Evolutionary conservation across 2,329 filamentous ascomycete species (phyloP).

Genomic region (Neofusicoccum laricinum): DNA sequence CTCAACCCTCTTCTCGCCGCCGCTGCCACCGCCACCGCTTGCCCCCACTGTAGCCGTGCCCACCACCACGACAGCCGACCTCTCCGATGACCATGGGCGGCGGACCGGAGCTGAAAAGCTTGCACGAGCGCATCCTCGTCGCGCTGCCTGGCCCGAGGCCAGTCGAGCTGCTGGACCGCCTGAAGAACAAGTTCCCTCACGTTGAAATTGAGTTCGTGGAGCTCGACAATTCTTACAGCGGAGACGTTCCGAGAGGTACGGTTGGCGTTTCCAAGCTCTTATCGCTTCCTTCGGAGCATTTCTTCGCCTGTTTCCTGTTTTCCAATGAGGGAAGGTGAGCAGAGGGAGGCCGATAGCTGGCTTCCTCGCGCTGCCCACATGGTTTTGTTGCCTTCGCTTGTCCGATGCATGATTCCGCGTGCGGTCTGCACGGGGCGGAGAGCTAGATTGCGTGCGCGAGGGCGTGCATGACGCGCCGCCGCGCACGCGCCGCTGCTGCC

Average conservation of each 20-base stretch:
- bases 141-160: constrained; percentile 40
- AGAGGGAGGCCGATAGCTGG: too few relatives aligned
- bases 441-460: neutral
- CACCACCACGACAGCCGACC: neutral
- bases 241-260: neutral
- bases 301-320: neutral
- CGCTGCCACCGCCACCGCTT: neutral
- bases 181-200: constrained; percentile 31
- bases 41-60: neutral
- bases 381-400: too few relatives aligned
- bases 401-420: too few relatives aligned
- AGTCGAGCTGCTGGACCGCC: constrained; percentile 22
- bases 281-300: neutral
- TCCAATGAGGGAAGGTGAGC: neutral
- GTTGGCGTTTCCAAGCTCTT: neutral
- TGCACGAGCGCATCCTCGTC: constrained; percentile 38
- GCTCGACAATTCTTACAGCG: neutral
- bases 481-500: neutral
- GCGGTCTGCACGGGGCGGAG: too few relatives aligned
- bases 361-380: too few relatives aligned
- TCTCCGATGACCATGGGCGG: constrained; percentile 39
- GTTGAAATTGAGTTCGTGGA: constrained; percentile 28
- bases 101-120: constrained; percentile 34
- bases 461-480: neutral
- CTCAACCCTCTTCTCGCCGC: neutral